Conservation (phyloP, 192 early-diverging fungal genomes). For the Entophlyctis luteolus region DNA sequence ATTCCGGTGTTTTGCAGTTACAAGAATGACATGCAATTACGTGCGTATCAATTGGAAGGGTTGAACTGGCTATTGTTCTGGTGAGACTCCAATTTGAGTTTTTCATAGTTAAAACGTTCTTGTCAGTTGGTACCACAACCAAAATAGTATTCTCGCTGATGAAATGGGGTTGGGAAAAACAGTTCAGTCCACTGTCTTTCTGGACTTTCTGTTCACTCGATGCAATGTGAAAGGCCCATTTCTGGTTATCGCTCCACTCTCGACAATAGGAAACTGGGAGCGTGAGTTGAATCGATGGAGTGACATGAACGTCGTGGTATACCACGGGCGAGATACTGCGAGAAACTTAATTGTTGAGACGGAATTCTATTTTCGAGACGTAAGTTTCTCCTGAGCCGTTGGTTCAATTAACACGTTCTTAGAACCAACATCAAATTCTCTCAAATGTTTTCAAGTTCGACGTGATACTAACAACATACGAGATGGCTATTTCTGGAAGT, state of each 20-base stretch:
- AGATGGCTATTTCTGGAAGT: slow-evolving; percentile 56
- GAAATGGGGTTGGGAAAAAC: slow-evolving; percentile 60
- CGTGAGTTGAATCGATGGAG: slow-evolving; percentile 75
- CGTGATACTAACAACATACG: slow-evolving; percentile 58
- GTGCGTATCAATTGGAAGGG: slow-evolving; percentile 78
- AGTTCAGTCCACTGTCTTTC: slow-evolving; percentile 72
- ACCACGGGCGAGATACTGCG: slow-evolving; percentile 66
- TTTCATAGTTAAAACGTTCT: background rate
- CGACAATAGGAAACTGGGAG: slow-evolving; percentile 64
- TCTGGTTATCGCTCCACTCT: slow-evolving; percentile 59
- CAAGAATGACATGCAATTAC: slow-evolving; percentile 66
- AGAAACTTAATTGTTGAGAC: slow-evolving; percentile 77
- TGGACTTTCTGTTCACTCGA: slow-evolving; percentile 62
- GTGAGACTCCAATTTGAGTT: slow-evolving; percentile 19
- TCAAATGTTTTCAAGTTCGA: slow-evolving; percentile 52
- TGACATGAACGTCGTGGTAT: slow-evolving; percentile 67
- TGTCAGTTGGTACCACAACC: slow-evolving; percentile 61
- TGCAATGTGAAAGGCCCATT: slow-evolving; percentile 71
- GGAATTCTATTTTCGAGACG: slow-evolving; percentile 70
- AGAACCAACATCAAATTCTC: slow-evolving; percentile 20
- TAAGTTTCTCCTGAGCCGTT: slow-evolving; percentile 5
- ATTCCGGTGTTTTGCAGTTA: slow-evolving; percentile 31
- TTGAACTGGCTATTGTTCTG: slow-evolving; percentile 80
- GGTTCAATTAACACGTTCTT: slow-evolving; percentile 1
- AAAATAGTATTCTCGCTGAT: slow-evolving; percentile 57